Percentiles rank a stretch among this genome's conserved stretches.
Conservation (phyloP, 768 basidiomycete species). For the Stropharia rugosoannulata region DNA sequence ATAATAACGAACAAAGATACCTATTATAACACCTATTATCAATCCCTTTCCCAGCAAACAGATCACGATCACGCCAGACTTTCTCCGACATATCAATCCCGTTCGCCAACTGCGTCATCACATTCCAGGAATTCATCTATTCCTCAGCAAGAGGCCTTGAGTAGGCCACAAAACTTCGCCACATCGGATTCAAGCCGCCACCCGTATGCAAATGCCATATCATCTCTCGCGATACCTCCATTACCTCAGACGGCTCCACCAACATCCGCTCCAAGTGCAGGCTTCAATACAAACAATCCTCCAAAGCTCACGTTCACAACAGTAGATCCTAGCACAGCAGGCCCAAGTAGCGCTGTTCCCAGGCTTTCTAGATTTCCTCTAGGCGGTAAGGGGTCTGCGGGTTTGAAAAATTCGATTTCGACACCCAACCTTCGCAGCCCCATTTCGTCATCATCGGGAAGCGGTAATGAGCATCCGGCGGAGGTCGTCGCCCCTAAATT, state of each 20-base stretch:
- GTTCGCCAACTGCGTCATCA: constrained; percentile 7
- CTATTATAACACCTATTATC: constrained; percentile 52
- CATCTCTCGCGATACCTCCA: constrained; percentile 14
- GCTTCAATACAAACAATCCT: constrained; percentile 14
- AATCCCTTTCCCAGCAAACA: constrained; percentile 28
- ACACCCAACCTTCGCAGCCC: constrained; percentile 57
- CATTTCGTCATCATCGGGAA: background rate
- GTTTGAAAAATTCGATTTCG: constrained; percentile 57
- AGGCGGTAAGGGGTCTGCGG: constrained; percentile 15
- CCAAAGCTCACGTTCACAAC: constrained; percentile 27
- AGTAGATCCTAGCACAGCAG: background rate
- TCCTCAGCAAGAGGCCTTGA: constrained; percentile 10
- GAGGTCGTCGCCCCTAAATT: constrained; percentile 12
- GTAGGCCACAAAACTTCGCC: constrained; percentile 19
- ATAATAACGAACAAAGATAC: constrained; percentile 38
- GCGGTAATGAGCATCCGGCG: background rate
- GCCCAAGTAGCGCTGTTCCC: constrained; percentile 11
- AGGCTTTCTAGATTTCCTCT: constrained; percentile 19
- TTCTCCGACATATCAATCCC: constrained; percentile 1
- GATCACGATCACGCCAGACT: constrained; percentile 3
- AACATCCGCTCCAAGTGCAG: constrained; percentile 8
- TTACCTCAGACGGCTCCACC: constrained; percentile 13
- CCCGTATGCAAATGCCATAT: constrained; percentile 10
- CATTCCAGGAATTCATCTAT: constrained; percentile 13
- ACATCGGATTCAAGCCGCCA: constrained; percentile 41